Evolutionary conservation across 352 stramenopile genomes (phyloP).

Genomic region (Phytophthora palmivora): DNA sequence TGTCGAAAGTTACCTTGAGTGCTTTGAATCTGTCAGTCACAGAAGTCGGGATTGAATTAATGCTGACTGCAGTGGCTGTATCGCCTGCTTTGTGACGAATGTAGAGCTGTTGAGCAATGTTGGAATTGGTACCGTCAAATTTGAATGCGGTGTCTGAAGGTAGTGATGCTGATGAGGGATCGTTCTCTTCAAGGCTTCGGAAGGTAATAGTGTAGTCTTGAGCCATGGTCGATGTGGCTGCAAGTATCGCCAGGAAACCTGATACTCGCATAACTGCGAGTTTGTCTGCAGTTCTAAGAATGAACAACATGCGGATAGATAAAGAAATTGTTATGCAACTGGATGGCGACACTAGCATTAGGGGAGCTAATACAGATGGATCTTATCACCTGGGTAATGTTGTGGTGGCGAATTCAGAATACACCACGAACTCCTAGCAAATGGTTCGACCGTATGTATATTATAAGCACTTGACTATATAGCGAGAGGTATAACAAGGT

Average conservation of each 20-base stretch:
- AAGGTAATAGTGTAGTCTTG: constrained; percentile 31
- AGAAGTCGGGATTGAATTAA: constrained; percentile 20
- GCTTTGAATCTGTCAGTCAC: constrained; percentile 20
- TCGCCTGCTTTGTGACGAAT: constrained; percentile 26
- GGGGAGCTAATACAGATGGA: constrained; percentile 12
- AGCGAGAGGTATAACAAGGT: no score
- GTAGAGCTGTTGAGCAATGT: no score
- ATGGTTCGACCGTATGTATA: neutral
- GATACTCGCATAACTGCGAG: constrained; percentile 14
- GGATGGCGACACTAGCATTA: constrained; percentile 9
- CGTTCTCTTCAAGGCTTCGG: constrained; percentile 17
- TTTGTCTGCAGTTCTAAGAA: constrained; percentile 16
- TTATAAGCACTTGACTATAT: no score
- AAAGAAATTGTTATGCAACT: neutral
- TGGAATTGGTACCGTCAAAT: no score
- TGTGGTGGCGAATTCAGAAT: constrained; percentile 2
- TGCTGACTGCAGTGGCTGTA: neutral
- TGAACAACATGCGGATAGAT: constrained; percentile 11
- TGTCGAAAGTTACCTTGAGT: neutral
- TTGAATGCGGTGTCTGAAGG: constrained; percentile 1
- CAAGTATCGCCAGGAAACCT: constrained; percentile 5
- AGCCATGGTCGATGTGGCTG: constrained; percentile 2
- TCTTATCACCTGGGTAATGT: constrained; percentile 6
- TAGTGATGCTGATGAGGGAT: constrained; percentile 10
- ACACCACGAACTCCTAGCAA: neutral